Evolutionary conservation across 169 alveolate genomes (phyloP).

Genomic region (Cystoisospora suis): DNA sequence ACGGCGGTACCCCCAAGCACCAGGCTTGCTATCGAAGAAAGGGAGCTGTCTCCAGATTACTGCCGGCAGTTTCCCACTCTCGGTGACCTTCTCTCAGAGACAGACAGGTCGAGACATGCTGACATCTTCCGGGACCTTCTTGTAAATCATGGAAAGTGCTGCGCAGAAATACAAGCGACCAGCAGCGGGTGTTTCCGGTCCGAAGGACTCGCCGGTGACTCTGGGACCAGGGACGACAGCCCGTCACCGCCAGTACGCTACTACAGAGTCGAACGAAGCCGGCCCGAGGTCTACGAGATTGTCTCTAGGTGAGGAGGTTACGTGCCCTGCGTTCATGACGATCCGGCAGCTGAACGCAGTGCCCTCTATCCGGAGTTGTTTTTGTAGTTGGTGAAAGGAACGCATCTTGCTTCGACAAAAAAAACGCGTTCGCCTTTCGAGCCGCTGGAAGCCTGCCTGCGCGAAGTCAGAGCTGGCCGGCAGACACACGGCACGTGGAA

Average conservation of each 20-base stretch:
- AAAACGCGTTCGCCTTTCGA: no score
- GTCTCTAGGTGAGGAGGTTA: slow-evolving; percentile 61
- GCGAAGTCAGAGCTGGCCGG: no score
- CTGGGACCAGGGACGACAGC: neutral
- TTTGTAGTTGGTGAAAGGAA: no score
- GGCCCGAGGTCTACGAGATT: slow-evolving; percentile 80
- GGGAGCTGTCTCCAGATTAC: neutral
- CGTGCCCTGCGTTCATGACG: no score
- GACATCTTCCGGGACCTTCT: neutral
- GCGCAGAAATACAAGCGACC: slow-evolving; percentile 13
- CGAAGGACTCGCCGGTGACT: neutral
- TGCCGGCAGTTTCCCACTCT: slow-evolving; percentile 20
- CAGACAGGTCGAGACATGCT: slow-evolving; percentile 4
- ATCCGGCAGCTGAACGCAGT: no score
- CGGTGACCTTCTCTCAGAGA: slow-evolving; percentile 4
- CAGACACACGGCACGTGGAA: no score
- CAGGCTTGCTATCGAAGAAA: no score
- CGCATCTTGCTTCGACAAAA: no score
- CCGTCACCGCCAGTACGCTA: slow-evolving; percentile 41
- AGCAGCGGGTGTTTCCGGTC: neutral
- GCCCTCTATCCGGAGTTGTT: no score
- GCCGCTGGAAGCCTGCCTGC: no score
- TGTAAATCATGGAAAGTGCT: slow-evolving; percentile 7
- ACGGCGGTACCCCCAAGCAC: no score
- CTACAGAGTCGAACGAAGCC: slow-evolving; percentile 76